phyloP scores from a whole-genome alignment of 2,329 filamentous ascomycete species.

The Emergomyces pasteurianus region DNA sequence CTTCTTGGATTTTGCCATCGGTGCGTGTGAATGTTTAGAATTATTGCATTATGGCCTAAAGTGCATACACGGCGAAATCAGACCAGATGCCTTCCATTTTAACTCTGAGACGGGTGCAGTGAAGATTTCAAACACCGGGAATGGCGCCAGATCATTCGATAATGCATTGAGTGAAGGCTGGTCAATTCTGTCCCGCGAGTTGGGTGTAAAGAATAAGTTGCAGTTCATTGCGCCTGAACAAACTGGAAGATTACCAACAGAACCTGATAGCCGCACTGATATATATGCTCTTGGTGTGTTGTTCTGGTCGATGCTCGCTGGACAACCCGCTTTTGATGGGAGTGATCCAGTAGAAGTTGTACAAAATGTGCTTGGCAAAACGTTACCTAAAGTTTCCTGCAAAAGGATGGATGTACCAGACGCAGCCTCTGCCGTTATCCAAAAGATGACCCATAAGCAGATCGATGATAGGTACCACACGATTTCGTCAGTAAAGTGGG shows the following conservation, averaged over 20 bases:
- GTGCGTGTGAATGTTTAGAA: constrained; percentile 73
- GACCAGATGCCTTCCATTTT: constrained; percentile 85
- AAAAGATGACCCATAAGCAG: constrained; percentile 84
- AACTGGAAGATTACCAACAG: constrained; percentile 81
- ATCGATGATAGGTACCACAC: constrained; percentile 84
- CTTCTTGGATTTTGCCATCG: constrained; percentile 86
- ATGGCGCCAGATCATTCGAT: constrained; percentile 77
- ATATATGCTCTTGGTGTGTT: constrained; percentile 85
- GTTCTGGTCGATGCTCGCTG: constrained; percentile 76
- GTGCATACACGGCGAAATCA: constrained; percentile 80
- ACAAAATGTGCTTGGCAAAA: constrained; percentile 70
- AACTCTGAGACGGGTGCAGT: constrained; percentile 58
- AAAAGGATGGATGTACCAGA: constrained; percentile 76
- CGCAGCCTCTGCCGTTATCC: constrained; percentile 67
- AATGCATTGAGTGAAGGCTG: constrained; percentile 82
- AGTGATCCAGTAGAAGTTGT: constrained; percentile 78
- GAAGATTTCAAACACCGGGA: constrained; percentile 74
- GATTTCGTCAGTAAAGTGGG: constrained; percentile 71
- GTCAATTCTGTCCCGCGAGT: constrained; percentile 68
- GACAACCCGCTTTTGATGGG: constrained; percentile 68
- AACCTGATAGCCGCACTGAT: constrained; percentile 84
- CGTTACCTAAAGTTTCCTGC: constrained; percentile 63
- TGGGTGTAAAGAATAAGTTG: constrained; percentile 78
- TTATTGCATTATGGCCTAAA: constrained; percentile 81
- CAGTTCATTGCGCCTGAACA: constrained; percentile 91